Percentiles rank a stretch among this genome's conserved stretches.
Evolutionary conservation across 1,139 yeast genomes (phyloP).

Genomic region (Scheffersomyces quercinus): DNA sequence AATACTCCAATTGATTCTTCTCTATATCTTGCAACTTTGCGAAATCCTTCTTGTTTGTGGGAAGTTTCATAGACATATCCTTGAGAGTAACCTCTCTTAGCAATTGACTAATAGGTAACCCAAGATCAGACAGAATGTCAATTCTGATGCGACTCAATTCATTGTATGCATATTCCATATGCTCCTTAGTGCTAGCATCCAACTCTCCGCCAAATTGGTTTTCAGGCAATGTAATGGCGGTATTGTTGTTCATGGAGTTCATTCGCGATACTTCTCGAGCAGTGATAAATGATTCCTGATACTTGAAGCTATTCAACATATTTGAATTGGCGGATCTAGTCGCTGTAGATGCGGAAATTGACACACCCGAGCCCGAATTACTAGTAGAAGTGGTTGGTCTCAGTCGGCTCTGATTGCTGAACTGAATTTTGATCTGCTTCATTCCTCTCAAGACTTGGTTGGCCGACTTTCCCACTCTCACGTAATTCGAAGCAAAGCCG

Average conservation of each 20-base stretch:
- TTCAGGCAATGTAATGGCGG: constrained; percentile 19
- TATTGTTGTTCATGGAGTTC: constrained; percentile 10
- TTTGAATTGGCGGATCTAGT: constrained; percentile 7
- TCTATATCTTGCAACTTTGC: constrained; percentile 40
- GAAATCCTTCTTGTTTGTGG: constrained; percentile 55
- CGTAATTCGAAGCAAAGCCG: constrained; percentile 83
- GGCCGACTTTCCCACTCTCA: constrained; percentile 59
- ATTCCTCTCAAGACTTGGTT: constrained; percentile 43
- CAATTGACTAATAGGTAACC: constrained; percentile 41
- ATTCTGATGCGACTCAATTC: constrained; percentile 48
- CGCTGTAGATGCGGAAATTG: neutral
- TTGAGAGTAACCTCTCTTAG: constrained; percentile 51
- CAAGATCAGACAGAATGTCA: constrained; percentile 43
- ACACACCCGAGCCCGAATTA: neutral
- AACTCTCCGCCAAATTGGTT: constrained; percentile 11
- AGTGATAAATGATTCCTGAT: constrained; percentile 29
- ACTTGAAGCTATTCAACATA: constrained; percentile 13
- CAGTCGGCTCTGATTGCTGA: constrained; percentile 17
- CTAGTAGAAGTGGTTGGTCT: constrained; percentile 1
- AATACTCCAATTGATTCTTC: constrained; percentile 43
- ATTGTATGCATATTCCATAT: constrained; percentile 39
- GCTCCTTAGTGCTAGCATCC: constrained; percentile 19
- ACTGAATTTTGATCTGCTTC: constrained; percentile 41
- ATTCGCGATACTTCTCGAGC: constrained; percentile 23
- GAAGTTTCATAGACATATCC: constrained; percentile 57